Evolutionary conservation across 2,329 filamentous ascomycete genomes (phyloP), one percentile per base, ranked within the genome.

Genomic region (Microdochium paspali): DNA sequence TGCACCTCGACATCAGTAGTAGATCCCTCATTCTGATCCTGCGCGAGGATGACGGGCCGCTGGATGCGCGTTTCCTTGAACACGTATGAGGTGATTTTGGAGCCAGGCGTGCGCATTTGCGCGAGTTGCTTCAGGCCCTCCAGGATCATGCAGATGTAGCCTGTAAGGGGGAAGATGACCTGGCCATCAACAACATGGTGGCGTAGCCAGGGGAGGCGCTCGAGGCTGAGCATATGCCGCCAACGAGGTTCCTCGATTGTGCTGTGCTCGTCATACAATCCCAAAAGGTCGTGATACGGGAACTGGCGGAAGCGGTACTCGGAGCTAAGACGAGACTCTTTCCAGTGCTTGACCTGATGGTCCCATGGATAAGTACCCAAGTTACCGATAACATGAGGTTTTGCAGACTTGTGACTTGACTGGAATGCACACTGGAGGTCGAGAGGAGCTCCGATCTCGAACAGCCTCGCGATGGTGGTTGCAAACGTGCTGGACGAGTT

Each of bases 141-240:
- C 3, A 67, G 59, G 2, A 60, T 63, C 56, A 68, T 64, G 2
- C 59, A 56, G 1, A 68, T 28, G 47, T 66, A 70, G 0, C 58
- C 65, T 2, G 67, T 62, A 5, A 49, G 59, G 0, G 68, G 68
- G 24, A 55, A 55, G 12, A 55, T 46, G 3, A 45, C 40, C 24
- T 52, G 48, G 12, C 46, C 44, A 28, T 55, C 49, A 13, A 58
- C 15, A 1, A n/a, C 20, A 30, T 58, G 55, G 2, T 47, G 47
- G 2, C 13, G 5, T 1, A 58, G 20, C 53, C 56, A 58, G 2
- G 18, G 24, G 15, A 54, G 28, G n/a, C 55, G 51, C 1, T 10
- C 42, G 1, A 44, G 23, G 1, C 43, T 26, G 1, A 58, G 21
- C 1, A 53, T 2, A 26, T 55, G 24, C 7, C 44, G 32, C 55